These are phyloP conservation scores for Yamadazyma diospyri DNA, from an alignment of 1,139 yeast species.

Conservation along the genomic window DNA sequence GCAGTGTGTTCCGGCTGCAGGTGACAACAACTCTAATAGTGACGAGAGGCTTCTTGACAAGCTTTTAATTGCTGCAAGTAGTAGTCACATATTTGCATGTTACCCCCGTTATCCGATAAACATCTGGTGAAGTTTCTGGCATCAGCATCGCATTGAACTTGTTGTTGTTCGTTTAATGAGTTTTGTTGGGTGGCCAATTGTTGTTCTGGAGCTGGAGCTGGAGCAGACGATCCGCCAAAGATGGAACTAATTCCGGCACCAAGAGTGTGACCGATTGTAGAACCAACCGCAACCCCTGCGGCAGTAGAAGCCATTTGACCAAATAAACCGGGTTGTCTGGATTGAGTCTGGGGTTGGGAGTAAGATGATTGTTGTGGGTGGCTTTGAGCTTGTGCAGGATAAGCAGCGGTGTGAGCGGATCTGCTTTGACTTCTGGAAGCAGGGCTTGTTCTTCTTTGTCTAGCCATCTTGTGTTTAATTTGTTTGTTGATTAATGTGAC, in stretches of 20 bases:
- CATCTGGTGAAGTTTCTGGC: constrained; percentile 96
- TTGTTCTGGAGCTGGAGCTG: constrained; percentile 30
- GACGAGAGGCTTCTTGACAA: constrained; percentile 90
- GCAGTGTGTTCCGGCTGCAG: background rate
- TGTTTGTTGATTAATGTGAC: constrained; percentile 4
- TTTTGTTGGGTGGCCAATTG: constrained; percentile 30
- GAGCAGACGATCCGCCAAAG: constrained; percentile 80
- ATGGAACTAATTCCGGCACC: constrained; percentile 91
- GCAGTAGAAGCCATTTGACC: constrained; percentile 99
- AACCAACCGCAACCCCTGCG: constrained; percentile 99
- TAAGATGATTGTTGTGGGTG: constrained; percentile 18
- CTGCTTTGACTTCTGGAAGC: constrained; percentile 59
- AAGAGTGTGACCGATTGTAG: constrained; percentile 92
- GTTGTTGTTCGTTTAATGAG: constrained; percentile 44
- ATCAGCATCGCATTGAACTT: constrained; percentile 77
- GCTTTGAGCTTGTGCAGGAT: constrained; percentile 35
- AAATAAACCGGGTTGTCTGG: constrained; percentile 74
- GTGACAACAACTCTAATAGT: constrained; percentile 39
- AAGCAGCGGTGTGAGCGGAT: constrained; percentile 74
- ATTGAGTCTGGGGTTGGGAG: constrained; percentile 30
- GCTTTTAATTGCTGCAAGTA: constrained; percentile 96
- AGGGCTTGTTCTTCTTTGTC: constrained; percentile 65
- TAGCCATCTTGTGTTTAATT: constrained; percentile 46
- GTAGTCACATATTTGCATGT: constrained; percentile 95
- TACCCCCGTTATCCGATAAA: constrained; percentile 87